phyloP scores from a whole-genome alignment of 2,329 filamentous ascomycete species.

The Ceratocystis colombiana region DNA sequence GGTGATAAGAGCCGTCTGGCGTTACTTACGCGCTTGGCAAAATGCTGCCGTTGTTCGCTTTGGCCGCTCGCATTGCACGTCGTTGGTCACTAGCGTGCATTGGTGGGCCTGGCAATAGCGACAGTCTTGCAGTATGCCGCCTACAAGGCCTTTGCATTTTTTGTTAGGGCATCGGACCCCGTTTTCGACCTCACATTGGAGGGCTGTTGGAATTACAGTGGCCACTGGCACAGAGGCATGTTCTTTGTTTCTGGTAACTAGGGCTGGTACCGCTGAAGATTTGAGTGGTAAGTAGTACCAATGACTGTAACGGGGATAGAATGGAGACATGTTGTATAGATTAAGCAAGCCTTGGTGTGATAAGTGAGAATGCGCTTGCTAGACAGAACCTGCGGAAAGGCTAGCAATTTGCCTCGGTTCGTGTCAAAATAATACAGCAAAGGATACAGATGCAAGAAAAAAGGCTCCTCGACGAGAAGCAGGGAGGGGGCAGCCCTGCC shows the following conservation, averaged over 20 bases:
- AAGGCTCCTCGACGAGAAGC: background rate
- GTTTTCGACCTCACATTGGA: slow-evolving; percentile 17
- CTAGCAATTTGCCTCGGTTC: background rate
- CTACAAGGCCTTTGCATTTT: background rate
- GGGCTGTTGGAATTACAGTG: background rate
- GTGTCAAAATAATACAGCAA: background rate
- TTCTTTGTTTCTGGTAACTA: background rate
- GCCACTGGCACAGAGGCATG: background rate
- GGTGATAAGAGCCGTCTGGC: background rate
- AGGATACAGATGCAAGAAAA: background rate
- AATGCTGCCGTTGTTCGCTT: slow-evolving; percentile 16
- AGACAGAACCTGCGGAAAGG: background rate
- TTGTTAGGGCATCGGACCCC: slow-evolving; percentile 18
- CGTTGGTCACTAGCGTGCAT: slow-evolving; percentile 12
- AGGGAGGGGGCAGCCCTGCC: background rate
- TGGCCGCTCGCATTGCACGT: slow-evolving; percentile 15
- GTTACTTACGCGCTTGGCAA: slow-evolving; percentile 22
- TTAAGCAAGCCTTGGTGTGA: background rate
- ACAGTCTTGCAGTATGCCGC: background rate
- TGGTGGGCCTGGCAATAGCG: slow-evolving; percentile 18
- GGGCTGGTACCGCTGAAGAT: background rate
- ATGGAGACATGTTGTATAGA: background rate
- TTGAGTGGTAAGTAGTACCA: background rate
- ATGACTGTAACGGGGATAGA: background rate
- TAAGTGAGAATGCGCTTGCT: too few relatives aligned